Base-by-base conservation (phyloP, 1,284 basidiomycete genomes). In the Mycosarcoma maydis region DNA sequence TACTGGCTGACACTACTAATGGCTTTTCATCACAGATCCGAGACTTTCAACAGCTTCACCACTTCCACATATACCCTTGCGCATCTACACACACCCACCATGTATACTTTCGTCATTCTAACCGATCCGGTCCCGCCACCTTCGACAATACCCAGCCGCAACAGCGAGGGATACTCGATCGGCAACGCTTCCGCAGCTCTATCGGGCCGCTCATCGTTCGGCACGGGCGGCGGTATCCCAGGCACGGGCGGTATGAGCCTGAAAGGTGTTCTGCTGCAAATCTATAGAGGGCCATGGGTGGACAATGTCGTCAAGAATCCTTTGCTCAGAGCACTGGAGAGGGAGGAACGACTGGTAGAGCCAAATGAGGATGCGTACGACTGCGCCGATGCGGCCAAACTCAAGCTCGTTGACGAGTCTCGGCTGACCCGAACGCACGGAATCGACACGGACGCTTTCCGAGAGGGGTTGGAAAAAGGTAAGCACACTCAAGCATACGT, bases 61-160 rank as follows among this genome's bases (percentile, higher is more conserved):
- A 98, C 95, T 2, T 91, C 92, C 20, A 85, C 90, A 2, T 98
- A 99, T 87, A 94, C 91, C 80, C 86, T 98, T 7, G 93, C 98
- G 83, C 86, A 97, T 50, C 92, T 90, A 83, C 94, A 97, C 82
- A 94, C 95, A 3, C 80, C 90, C 1, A 92, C 94, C 8, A 91
- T 92, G 36, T 96, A 93, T 87, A 96, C 94, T 79, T 96, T 98
- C 82, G 87, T 97, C 75, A 90, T 98, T 84, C 87, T 98, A 73
- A 92, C 90, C 59, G 93, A 96, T 79, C 91, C 92, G 1, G 86
- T 86, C 66, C 89, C 90, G 32, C 57, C 72, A 6, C 71, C 73
- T 10, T 59, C 71, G 34, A 53, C 72, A 36, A 57, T 69, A 60
- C 48, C 70, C 42, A 53, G 36, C 29, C 68, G 52, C 47, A 50